These are phyloP conservation scores for Aspergillus diversus DNA, from an alignment of 495 filamentous ascomycete genomes.

Conservation along the genomic window DNA sequence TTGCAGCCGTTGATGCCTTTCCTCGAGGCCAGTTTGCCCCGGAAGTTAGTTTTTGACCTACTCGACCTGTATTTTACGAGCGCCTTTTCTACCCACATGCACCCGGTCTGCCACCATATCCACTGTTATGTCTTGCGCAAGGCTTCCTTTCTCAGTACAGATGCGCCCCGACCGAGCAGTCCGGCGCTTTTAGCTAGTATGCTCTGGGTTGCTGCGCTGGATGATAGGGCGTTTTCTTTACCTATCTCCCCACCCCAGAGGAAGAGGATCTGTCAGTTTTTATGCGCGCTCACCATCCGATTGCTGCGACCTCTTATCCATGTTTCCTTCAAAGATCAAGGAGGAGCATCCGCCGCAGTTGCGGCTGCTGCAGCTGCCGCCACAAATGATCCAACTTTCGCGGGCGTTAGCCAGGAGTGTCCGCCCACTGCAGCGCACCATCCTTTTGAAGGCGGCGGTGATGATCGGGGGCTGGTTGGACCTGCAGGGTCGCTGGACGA, in stretches of 20 bases:
- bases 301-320: conserved; percentile 88
- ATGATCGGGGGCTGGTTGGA: conserved; percentile 75
- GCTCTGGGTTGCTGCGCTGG: conserved; percentile 93
- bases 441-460: conserved; percentile 65
- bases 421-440: conserved; percentile 41
- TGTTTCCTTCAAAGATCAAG: conserved; percentile 49
- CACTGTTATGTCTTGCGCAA: conserved; percentile 91
- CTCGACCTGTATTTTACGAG: conserved; percentile 88
- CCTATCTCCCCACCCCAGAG: conserved; percentile 83
- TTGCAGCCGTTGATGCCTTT: conserved; percentile 81
- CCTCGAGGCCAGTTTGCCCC: conserved; percentile 71
- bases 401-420: conserved; percentile 31
- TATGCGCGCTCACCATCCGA: conserved; percentile 84
- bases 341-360: conserved; percentile 23
- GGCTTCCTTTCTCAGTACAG: conserved; percentile 79
- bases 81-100: conserved; percentile 81
- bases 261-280: conserved; percentile 86
- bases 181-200: conserved; percentile 90
- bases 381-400: conserved; percentile 32
- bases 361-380: conserved; percentile 17
- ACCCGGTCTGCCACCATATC: conserved; percentile 89
- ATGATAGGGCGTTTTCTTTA: conserved; percentile 85
- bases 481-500: conserved; percentile 81
- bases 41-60: conserved; percentile 79
- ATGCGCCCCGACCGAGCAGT: conserved; percentile 78